Evolutionary conservation across 2,329 filamentous ascomycete species (phyloP), one percentile per base, ranked within the genome.

Genomic region (Scedosporium dehoogii): DNA sequence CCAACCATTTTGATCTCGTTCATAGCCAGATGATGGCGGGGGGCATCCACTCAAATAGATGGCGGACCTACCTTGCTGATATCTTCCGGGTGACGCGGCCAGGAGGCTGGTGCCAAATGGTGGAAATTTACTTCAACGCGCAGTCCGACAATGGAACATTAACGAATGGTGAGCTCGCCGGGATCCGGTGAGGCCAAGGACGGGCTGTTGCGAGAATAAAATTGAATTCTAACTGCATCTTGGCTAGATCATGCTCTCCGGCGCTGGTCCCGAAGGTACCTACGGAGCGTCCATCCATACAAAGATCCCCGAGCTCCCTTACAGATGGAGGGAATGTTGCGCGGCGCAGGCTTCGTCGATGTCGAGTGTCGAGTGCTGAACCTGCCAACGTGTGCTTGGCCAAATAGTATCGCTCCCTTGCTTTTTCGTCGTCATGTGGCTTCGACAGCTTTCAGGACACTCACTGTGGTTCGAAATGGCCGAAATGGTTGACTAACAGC

Each of bases 81-180:
- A 89, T 96, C 64, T 83, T 85, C 66, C 81, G 84, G 23, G 81
- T 91, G 9, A 76, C 92, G 65, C 87, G 85, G 59, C 87, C 86
- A 5, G 88, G 87, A 2, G 92, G 92, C 1, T 96, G 91, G 91
- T 82, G 89, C 64, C 91, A 96, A 70, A 87, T 96, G 81, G 84
- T 90, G n/a, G 92, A 96, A 70, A 83, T 92, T 68, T 91, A 96
- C 70, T 88, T 87, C 72, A 91, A 91, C 66, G 86, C 90, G 27
- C 92, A 96, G 72, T 96, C 91, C 0, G 86, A 93, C 67, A 96
- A 90, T 68, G 91, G 91, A 4, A 85, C 84, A n/a, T 76, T 94
- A 68, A 86, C 84, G 10, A 81, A 86, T 59, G 79, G 85, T 81
- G 69, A 72, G 79, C 27, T 10, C 14, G 58, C 42, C 25, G 6